Conservation (phyloP, 805 yeast genomes). For the Ogataea wickerhamii region DNA sequence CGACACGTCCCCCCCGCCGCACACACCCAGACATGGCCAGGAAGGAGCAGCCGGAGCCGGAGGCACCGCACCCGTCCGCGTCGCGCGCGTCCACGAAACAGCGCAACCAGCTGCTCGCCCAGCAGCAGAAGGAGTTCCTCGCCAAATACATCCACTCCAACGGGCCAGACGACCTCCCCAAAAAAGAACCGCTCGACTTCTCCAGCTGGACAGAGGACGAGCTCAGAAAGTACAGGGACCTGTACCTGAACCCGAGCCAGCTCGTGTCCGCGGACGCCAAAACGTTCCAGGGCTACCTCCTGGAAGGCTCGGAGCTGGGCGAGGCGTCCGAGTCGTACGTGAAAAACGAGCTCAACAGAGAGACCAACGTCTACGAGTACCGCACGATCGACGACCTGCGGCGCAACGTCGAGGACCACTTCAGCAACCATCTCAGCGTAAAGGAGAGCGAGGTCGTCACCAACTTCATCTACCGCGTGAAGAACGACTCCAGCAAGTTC, state of each 20-base stretch:
- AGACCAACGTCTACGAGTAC: constrained; percentile 29
- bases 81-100: constrained; percentile 53
- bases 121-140: constrained; percentile 64
- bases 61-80: background rate
- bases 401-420: constrained; percentile 48
- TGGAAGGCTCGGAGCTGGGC: constrained; percentile 66
- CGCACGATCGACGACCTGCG: constrained; percentile 28
- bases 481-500: constrained; percentile 50
- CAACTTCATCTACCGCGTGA: constrained; percentile 81
- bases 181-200: constrained; percentile 65
- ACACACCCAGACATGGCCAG: constrained; percentile 10
- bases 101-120: constrained; percentile 57
- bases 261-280: constrained; percentile 54
- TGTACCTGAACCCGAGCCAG: constrained; percentile 36
- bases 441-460: constrained; percentile 86
- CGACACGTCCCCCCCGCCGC: no score
- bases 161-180: constrained; percentile 58
- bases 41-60: constrained; percentile 7
- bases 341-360: constrained; percentile 28
- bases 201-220: constrained; percentile 55
- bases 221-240: constrained; percentile 65
- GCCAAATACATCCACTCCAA: constrained; percentile 70
- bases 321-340: constrained; percentile 49
- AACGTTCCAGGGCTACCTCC: constrained; percentile 64
- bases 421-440: constrained; percentile 45